Evolutionary conservation across 768 basidiomycete genomes (phyloP), one percentile per base, ranked within the genome.

Genomic region (Pleurotus pulmonarius): DNA sequence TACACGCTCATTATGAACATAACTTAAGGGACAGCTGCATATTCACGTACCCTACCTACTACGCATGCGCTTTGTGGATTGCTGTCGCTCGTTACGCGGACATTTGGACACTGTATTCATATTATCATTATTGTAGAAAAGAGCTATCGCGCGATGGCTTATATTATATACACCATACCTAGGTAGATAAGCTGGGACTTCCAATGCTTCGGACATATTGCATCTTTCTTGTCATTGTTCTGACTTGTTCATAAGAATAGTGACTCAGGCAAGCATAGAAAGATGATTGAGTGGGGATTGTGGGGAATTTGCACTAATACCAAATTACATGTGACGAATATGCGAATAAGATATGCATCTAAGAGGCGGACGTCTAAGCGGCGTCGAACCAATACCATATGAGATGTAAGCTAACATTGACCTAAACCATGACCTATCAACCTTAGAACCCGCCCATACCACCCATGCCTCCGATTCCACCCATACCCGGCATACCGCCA

Each of bases 401-500:
- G 15, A 26, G 26, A 49, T 49, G 34, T 49, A 49, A 37, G 48
- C 38, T 49, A 49, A n/a, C 13, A 37, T 15, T 34, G 38, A 16
- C 48, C 26, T 34, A 8, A 11, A 34, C 29, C 29, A 11, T 34
- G 9, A 34, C 9, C 29, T 34, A 15, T 16, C 22, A 7, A 24
- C 24, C 11, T 49, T 24, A 53, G 51, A 53, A 53, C 8, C 51
- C 51, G 11, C 75, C 75, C 73, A 75, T 75, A 6, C 77, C 77
- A 2, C 29, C 29, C 29, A 34, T 34, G 46, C 46, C 46, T 8
- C 73, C 74, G 70, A 73, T 72, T 4, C 72, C 74, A 6, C 70
- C 70, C 67, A 72, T 71, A 16, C 75, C 74, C 8, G 69, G 72
- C 60, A 83, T 86, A 5, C 83, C 63, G 15, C 71, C 70, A n/a